Evolutionary conservation across 2,329 filamentous ascomycete species (phyloP), one percentile per base, ranked within the genome.

Genomic region (Gremmenia infestans): DNA sequence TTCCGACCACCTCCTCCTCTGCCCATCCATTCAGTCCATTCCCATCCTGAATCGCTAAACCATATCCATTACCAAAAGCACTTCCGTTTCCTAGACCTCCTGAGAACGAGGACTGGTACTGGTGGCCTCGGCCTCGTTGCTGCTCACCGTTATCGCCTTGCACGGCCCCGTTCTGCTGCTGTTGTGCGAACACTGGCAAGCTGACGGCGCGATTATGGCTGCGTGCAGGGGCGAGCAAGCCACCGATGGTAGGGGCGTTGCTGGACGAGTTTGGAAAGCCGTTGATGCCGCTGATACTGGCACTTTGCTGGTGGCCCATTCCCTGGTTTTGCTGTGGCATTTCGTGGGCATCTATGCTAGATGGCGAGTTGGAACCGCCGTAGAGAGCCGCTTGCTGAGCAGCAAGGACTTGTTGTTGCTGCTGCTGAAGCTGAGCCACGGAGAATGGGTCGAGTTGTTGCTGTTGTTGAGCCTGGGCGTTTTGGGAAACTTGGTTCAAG

Each of bases 311-410:
- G 66, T 88, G 85, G 72, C 63, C 81, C 77, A 63, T 78, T 78
- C 78, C 74, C 45, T 80, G 82, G 22, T 82, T 83, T 62, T 86
- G 82, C 52, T 80, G 80, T 56, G 83, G 79, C 37, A 84, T 76
- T 52, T 85, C 83, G 22, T 85, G 72, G 8, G 74, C 75, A 32
- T 85, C 69, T 54, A 85, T 81, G 55, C 76, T 80, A 11, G 80
- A 77, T 15, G 81, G 81, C 1, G 81, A 81, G 25, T 83, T 79
- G 28, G 85, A 86, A 59, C 87, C 86, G 60, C 87, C 88, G 69
- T 93, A 96, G 61, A 96, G 79, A 7, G 89, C 86, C 47, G 86
- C 86, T 72, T 96, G 91, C 68, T 94, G 90, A 36, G 83, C 85
- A 54, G 82, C 81, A 63, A 91, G 79, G 42, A 83, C 81, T 60